Percentiles rank a stretch among this genome's conserved stretches.
phyloP scores from a whole-genome alignment of 805 yeast species.

The Pichia gijzeniarum region DNA sequence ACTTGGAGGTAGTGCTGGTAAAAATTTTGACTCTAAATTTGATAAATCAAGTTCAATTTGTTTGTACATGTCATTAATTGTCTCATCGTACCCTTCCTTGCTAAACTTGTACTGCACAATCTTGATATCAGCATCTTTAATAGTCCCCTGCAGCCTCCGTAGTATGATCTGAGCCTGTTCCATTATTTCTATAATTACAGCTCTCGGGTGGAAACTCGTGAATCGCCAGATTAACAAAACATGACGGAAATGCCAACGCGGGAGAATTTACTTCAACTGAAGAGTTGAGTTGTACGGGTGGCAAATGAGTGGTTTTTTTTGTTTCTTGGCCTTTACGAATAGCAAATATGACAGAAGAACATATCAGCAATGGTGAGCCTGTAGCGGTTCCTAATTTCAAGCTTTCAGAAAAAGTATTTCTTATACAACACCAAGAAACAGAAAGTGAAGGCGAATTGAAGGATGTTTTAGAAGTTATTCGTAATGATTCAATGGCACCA shows the following conservation, averaged over 20 bases:
- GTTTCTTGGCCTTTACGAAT: too few relatives aligned
- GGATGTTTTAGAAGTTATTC: conserved; percentile 47
- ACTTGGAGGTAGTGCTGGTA: conserved; percentile 8
- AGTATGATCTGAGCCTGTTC: too few relatives aligned
- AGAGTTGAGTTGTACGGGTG: too few relatives aligned
- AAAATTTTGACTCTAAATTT: conserved; percentile 11
- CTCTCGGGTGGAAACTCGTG: too few relatives aligned
- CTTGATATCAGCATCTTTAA: not conserved
- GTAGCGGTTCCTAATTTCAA: conserved; percentile 64
- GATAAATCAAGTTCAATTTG: conserved; percentile 15
- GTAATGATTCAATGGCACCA: conserved; percentile 66
- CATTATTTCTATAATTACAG: too few relatives aligned
- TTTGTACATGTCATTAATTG: conserved; percentile 19
- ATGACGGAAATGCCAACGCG: too few relatives aligned
- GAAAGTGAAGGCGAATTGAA: conserved; percentile 31
- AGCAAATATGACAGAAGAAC: too few relatives aligned
- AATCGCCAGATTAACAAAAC: too few relatives aligned
- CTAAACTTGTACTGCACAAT: not conserved
- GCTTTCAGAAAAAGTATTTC: conserved; percentile 75
- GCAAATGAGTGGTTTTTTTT: too few relatives aligned
- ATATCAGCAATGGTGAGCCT: too few relatives aligned
- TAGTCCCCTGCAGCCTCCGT: too few relatives aligned
- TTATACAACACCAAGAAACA: conserved; percentile 33
- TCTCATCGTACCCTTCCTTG: conserved; percentile 4
- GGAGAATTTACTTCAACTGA: too few relatives aligned